Evolutionary conservation across 2,329 filamentous ascomycete genomes (phyloP).

Genomic region (Purpureocillium takamizusanense): DNA sequence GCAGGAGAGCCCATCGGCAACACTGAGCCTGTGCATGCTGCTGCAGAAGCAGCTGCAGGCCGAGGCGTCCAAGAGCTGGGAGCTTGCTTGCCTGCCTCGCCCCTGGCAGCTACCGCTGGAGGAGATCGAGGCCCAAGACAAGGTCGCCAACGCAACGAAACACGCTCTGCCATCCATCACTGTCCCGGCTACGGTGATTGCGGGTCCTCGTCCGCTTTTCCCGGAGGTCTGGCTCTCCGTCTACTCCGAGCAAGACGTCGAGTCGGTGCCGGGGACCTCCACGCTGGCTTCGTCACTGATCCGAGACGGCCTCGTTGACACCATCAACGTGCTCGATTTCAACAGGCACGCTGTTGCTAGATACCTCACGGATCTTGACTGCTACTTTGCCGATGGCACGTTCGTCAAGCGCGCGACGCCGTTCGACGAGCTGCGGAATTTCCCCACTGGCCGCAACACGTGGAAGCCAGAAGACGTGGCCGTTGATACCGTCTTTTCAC

Average conservation of each 20-base stretch:
- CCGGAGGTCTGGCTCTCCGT: slow-evolving; percentile 93
- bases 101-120: slow-evolving; percentile 57
- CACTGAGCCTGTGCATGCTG: slow-evolving; percentile 64
- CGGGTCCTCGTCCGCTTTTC: slow-evolving; percentile 70
- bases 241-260: slow-evolving; percentile 76
- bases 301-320: slow-evolving; percentile 79
- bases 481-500: slow-evolving; percentile 95
- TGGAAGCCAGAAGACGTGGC: slow-evolving; percentile 98
- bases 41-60: slow-evolving; percentile 78
- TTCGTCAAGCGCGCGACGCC: slow-evolving; percentile 91
- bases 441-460: slow-evolving; percentile 56
- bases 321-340: slow-evolving; percentile 88
- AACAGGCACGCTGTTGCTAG: slow-evolving; percentile 83
- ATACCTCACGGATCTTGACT: slow-evolving; percentile 88
- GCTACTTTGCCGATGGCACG: slow-evolving; percentile 81
- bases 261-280: slow-evolving; percentile 73
- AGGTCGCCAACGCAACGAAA: slow-evolving; percentile 53
- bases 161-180: slow-evolving; percentile 69
- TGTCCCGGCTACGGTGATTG: slow-evolving; percentile 66
- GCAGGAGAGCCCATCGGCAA: slow-evolving; percentile 53
- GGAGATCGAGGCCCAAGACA: slow-evolving; percentile 51
- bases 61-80: slow-evolving; percentile 69
- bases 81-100: slow-evolving; percentile 58
- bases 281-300: slow-evolving; percentile 75
- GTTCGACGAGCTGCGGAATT: slow-evolving; percentile 76